Conservation (phyloP, 495 filamentous ascomycete species). For the Wilcoxina mikolae region DNA sequence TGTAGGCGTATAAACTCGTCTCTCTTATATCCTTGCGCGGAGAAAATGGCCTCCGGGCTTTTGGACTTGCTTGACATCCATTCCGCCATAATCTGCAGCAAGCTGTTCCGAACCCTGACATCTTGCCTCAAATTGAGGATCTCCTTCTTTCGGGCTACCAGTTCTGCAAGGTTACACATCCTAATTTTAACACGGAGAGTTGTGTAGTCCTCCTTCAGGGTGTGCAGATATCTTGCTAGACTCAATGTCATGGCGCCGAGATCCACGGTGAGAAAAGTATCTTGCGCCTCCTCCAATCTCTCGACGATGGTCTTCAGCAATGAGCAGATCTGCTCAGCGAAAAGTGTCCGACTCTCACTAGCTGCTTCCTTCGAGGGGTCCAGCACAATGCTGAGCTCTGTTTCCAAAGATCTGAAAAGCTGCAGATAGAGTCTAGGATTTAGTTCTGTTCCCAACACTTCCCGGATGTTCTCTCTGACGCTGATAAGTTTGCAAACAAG, state of each 20-base stretch:
- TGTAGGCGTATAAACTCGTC: conserved; percentile 42
- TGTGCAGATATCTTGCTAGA: conserved; percentile 46
- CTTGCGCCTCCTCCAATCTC: conserved; percentile 42
- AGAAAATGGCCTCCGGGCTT: conserved; percentile 11
- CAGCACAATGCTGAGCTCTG: conserved; percentile 40
- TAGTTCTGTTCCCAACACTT: conserved; percentile 46
- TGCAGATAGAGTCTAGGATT: conserved; percentile 44
- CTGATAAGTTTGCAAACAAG: conserved; percentile 46
- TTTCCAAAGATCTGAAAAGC: conserved; percentile 45
- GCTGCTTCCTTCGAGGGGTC: conserved; percentile 31
- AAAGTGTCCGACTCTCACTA: conserved; percentile 42
- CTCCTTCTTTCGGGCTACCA: conserved; percentile 49
- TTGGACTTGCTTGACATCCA: conserved; percentile 36
- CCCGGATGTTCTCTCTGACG: conserved; percentile 47
- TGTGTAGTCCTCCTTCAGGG: conserved; percentile 35
- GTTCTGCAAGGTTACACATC: conserved; percentile 49
- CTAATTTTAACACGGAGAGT: conserved; percentile 49
- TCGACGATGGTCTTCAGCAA: conserved; percentile 48
- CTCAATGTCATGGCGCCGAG: conserved; percentile 44
- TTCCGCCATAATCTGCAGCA: conserved; percentile 47
- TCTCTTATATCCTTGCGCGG: conserved; percentile 29
- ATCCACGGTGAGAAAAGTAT: conserved; percentile 44
- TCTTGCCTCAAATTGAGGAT: conserved; percentile 51
- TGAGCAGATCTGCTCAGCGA: conserved; percentile 49
- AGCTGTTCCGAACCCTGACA: conserved; percentile 47